Base-by-base conservation (phyloP, 805 yeast genomes). In the Ogataea dorogensis region DNA sequence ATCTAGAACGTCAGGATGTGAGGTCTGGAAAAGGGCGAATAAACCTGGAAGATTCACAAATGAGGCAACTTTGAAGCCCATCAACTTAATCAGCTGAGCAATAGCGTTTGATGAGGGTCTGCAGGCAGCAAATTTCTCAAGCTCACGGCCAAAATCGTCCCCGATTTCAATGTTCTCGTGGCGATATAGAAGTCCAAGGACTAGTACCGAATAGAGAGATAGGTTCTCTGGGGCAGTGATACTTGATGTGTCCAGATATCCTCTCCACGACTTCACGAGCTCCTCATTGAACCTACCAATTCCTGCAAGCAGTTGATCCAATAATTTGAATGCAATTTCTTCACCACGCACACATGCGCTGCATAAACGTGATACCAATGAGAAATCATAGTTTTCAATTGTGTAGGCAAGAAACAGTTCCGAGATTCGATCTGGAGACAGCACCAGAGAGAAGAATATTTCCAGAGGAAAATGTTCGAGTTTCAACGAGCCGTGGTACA, bases 331-430 rank as follows among this genome's bases (percentile, higher is more conserved):
- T 7, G 47, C 40, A 12, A 25, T 17, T 4, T 29, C 10, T 2
- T 43, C 31, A 3, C 43, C 36, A 4, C 12, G 19, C 5, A 27
- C 13, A 18, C 47, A 41, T 14, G 22, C 38, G 4, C 40, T 33
- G 30, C 50, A 43, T 14, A 48, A 31, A 25, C 35, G 33, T 17
- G 9, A 18, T 12, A 45, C 15, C n/a, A 34, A 23, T 13, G 29
- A 27, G 23, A 30, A 28, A n/a, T 24, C 26, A 28, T 40, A 41
- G 21, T 45, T 45, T 17, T 35, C 48, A 10, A 48, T 28, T 4
- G 43, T 12, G 20, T 43, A 45, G n/a, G 46, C 34, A 4, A 48
- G 35, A 13, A 48, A 40, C 20, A 34, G 20, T 21, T 45, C 52
- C 17, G 32, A 26, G 3, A 35, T 25, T 2, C 18, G 11, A 8